Evolutionary conservation across 805 yeast genomes (phyloP), one percentile per base, ranked within the genome.

Genomic region (Barnettozyma wickerhamii): DNA sequence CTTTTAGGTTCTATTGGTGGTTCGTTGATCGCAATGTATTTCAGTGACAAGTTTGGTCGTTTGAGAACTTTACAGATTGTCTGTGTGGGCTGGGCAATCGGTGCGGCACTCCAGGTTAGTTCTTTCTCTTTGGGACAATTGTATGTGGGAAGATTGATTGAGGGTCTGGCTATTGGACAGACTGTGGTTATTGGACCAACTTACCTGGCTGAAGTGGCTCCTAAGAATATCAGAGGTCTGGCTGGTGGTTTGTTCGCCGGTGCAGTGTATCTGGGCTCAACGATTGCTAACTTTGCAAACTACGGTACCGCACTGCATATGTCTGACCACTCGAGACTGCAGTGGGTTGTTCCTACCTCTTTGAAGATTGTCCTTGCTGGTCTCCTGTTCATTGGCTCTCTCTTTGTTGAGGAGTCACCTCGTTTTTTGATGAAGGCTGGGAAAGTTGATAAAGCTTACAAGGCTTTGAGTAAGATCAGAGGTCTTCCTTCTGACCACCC

Each of bases 1-100:
- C 79, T 73, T 49, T 53, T 77, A 21, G 79, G 79, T 3, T 69
- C 76, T 15, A 66, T 75, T 29, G 79, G 73, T 30, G 83, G 83
- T 15, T 62, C 79, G 17, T 38, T 75, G 13, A 38, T 75, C 18
- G 74, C 80, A 1, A 65, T 70, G 53, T 68, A 62, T 43, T 52
- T 73, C 2, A 72, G 69, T 29, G 82, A 77, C 50, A 62, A 60
- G 33, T 49, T 77, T 29, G 83, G 83, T 15, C 64, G 81, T 50
- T 64, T 74, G 38, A 59, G 72, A 50, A 60, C 79, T 10, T 56
- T 75, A 37, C 74, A 73, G 48, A 52, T 53, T 3, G 64, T 68
- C 17, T 69, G 75, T 48, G 30, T 65, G 2, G 46, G 65, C 15
- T 71, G 76, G 78, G 53, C 69, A 6, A 55, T 68, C 10, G 74